Evolutionary conservation across 129 eudicot genomes (phyloP).

Genomic region (Glebionis coronaria): DNA sequence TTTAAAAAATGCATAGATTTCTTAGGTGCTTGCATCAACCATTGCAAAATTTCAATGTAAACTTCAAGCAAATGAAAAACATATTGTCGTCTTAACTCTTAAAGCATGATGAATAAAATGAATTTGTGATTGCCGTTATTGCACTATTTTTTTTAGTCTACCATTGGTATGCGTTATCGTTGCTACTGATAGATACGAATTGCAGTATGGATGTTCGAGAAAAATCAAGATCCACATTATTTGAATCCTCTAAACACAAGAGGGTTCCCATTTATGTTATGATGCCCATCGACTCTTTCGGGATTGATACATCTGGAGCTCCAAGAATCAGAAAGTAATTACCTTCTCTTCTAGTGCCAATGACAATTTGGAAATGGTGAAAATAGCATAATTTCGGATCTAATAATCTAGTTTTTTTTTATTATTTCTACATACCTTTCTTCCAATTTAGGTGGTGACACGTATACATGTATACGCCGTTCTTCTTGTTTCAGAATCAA

Average conservation of each 20-base stretch:
- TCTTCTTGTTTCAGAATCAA: conserved; percentile 48
- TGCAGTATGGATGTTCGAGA: conserved; percentile 72
- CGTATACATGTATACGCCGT: conserved; percentile 15
- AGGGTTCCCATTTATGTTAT: conserved; percentile 61
- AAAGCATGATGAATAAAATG: not conserved
- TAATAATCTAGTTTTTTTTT: conserved; percentile 1
- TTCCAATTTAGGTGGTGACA: conserved; percentile 33
- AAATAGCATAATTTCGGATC: conserved; percentile 15
- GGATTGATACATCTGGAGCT: conserved; percentile 54
- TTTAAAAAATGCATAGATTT: not conserved
- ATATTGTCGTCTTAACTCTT: not conserved
- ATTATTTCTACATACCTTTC: conserved; percentile 9
- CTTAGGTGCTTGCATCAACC: conserved; percentile 5
- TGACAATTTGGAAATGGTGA: conserved; percentile 16
- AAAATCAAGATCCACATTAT: conserved; percentile 49
- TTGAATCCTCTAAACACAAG: conserved; percentile 54
- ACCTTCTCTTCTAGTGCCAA: conserved; percentile 12
- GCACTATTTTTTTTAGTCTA: not conserved
- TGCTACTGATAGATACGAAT: conserved; percentile 19
- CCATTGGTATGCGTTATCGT: conserved; percentile 12
- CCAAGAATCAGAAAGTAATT: conserved; percentile 63
- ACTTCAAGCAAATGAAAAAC: conserved; percentile 1
- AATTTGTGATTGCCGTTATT: not conserved
- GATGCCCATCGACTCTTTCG: conserved; percentile 67
- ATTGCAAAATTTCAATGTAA: not conserved